Evolutionary conservation across 2,329 filamentous ascomycete genomes (phyloP), one percentile per base, ranked within the genome.

Genomic region (Ophiocordyceps camponoti-leonardi): DNA sequence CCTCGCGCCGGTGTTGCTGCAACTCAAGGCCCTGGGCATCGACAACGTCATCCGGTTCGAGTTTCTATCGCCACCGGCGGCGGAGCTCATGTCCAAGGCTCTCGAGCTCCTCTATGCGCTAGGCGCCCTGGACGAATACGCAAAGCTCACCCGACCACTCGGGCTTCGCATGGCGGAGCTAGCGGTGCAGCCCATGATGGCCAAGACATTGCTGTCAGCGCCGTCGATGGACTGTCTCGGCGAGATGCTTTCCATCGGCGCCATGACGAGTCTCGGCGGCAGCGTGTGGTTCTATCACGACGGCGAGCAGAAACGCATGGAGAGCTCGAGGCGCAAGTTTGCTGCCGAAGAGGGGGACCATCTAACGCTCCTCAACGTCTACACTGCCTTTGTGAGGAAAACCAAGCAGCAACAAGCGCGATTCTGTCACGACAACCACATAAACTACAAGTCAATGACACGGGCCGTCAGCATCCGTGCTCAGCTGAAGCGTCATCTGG

Each of bases 261-360:
- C 92, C 16, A 96, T 98, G 90, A 84, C 86, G 31, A 92, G 81
- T 50, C 67, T 94, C 0, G 84, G 88, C 49, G 84, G 86, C 5
- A 81, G 76, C 42, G 73, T 94, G 0, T 96, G 86, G 81, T 77
- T 94, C 49, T 74, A 82, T 30, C 80, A 86, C 52, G 81, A 88
- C 22, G 83, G 77, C 35, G 81, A 85, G 52, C 83, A 82, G 55
- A 87, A 83, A 55, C 69, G 72, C 44, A 76, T 83, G 58, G 86
- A 94, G 57, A 79, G 73, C 19, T 77, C 80, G 26, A 73, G 84
- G 42, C 74, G 85, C 43, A 85, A 83, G 55, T 96, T 96, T 56
- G 86, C 90, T 0, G 88, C 81, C 7, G 86, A 93, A 49, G 88
- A 96, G 66, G 92, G 92, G 1, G 92, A 98, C 54, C 90, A 96